Percentiles rank a stretch among this genome's conserved stretches.
Conservation (phyloP, 164 flowering plant species). For the Nymphaea colorata region DNA sequence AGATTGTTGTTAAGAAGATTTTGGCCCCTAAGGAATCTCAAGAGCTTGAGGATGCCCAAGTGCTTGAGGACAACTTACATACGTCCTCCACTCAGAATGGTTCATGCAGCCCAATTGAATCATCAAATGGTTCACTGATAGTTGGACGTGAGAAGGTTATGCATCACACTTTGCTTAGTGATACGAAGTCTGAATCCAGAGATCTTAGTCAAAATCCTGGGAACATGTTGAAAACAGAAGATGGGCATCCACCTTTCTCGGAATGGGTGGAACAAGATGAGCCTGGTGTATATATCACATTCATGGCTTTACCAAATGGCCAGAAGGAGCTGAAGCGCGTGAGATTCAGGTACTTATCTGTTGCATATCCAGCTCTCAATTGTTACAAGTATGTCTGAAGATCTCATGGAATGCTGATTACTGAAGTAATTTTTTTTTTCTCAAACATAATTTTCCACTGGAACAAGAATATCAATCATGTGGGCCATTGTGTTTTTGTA, state of each 20-base stretch:
- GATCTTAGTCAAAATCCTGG: constrained; percentile 14
- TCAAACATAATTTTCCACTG: not conserved
- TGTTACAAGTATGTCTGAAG: not conserved
- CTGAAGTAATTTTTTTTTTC: not conserved
- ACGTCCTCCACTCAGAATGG: constrained; percentile 17
- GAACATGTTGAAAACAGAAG: constrained; percentile 21
- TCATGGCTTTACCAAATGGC: constrained; percentile 35
- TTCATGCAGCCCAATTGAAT: constrained; percentile 19
- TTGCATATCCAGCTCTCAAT: not conserved
- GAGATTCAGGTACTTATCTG: constrained; percentile 49
- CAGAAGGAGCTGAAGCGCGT: constrained; percentile 55
- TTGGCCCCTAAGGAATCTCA: constrained; percentile 10
- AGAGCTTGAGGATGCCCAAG: constrained; percentile 4
- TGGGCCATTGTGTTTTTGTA: not conserved
- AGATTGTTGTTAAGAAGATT: constrained; percentile 11
- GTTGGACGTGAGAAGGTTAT: constrained; percentile 10
- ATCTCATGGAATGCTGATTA: not conserved
- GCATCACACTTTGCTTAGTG: constrained; percentile 12
- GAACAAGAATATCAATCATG: not conserved
- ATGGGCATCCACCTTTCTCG: not conserved
- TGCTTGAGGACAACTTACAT: constrained; percentile 4
- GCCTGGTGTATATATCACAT: constrained; percentile 64
- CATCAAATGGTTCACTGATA: constrained; percentile 15
- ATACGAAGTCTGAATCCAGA: constrained; percentile 6
- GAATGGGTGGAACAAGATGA: constrained; percentile 59